A percentile compares a stretch with the other conserved stretches of the same genome.
Evolutionary conservation across 352 stramenopile genomes (phyloP).

Genomic region (Globisporangium paroecandrum): DNA sequence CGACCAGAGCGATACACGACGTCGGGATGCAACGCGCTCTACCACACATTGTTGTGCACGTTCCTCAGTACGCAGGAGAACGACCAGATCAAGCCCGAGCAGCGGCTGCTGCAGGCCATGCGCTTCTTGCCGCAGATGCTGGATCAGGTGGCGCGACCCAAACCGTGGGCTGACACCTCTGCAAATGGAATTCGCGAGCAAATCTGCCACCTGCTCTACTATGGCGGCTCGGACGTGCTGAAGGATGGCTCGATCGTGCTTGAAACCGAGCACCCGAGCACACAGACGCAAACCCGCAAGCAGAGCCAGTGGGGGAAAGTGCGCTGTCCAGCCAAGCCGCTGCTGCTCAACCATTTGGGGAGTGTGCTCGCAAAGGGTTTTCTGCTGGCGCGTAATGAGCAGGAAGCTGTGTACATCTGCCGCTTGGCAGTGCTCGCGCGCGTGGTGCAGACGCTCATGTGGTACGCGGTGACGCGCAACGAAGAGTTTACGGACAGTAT

Average conservation of each 20-base stretch:
- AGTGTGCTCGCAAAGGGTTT: slow-evolving; percentile 72
- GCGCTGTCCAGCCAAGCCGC: slow-evolving; percentile 66
- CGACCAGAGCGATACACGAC: slow-evolving; percentile 75
- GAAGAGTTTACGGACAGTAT: slow-evolving; percentile 62
- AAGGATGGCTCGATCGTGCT: slow-evolving; percentile 62
- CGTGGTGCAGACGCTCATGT: slow-evolving; percentile 74
- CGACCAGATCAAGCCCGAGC: slow-evolving; percentile 59
- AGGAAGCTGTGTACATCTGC: slow-evolving; percentile 58
- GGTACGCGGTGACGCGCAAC: slow-evolving; percentile 60
- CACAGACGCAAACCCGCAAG: slow-evolving; percentile 84
- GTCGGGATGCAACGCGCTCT: slow-evolving; percentile 72
- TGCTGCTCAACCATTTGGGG: slow-evolving; percentile 71
- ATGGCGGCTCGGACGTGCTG: slow-evolving; percentile 69
- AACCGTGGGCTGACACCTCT: slow-evolving; percentile 22
- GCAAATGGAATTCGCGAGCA: slow-evolving; percentile 31
- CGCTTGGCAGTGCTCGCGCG: slow-evolving; percentile 66
- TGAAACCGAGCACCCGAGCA: slow-evolving; percentile 74
- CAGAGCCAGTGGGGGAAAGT: slow-evolving; percentile 84
- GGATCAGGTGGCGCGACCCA: slow-evolving; percentile 39
- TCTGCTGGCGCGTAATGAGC: slow-evolving; percentile 47
- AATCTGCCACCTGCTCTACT: slow-evolving; percentile 65
- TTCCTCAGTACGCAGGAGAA: slow-evolving; percentile 57
- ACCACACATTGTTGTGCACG: slow-evolving; percentile 76
- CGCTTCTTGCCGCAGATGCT: slow-evolving; percentile 73
- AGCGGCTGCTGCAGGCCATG: slow-evolving; percentile 70